Evolutionary conservation across 2,329 filamentous ascomycete species (phyloP).

Genomic region (Phialemoniopsis sp.): DNA sequence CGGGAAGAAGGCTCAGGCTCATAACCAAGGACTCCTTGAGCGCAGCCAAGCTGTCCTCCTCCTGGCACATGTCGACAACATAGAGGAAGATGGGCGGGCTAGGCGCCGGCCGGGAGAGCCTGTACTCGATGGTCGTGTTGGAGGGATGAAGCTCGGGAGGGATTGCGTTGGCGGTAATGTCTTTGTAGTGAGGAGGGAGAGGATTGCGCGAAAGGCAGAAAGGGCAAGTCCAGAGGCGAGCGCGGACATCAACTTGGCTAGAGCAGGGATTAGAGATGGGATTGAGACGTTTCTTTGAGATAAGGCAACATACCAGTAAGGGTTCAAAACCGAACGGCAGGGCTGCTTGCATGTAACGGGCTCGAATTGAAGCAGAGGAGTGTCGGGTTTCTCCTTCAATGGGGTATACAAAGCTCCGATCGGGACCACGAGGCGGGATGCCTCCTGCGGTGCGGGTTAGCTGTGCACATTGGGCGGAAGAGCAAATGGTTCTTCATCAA

Average conservation of each 20-base stretch:
- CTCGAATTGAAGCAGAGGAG: constrained; percentile 88
- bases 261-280: constrained; percentile 14
- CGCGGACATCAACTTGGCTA: constrained; percentile 80
- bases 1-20: constrained; percentile 77
- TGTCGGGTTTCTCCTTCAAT: constrained; percentile 88
- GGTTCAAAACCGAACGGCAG: constrained; percentile 93
- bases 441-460: constrained; percentile 58
- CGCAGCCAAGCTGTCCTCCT: constrained; percentile 78
- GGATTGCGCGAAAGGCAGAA: constrained; percentile 83
- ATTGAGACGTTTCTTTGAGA: not conserved
- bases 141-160: constrained; percentile 77
- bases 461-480: too few species aligned
- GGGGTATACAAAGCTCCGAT: constrained; percentile 96
- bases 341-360: constrained; percentile 95
- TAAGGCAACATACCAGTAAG: constrained; percentile 71
- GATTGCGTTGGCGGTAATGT: constrained; percentile 79
- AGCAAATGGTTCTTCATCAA: not conserved
- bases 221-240: constrained; percentile 82
- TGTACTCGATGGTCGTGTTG: constrained; percentile 89
- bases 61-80: constrained; percentile 84
- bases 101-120: constrained; percentile 76
- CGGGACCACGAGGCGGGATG: constrained; percentile 88
- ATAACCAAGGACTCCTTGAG: constrained; percentile 84
- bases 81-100: constrained; percentile 83
- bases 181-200: constrained; percentile 82